A percentile compares a stretch with the other conserved stretches of the same genome.
Evolutionary conservation across 345 rosid species (phyloP).

Genomic region (Hirschfeldia incana): DNA sequence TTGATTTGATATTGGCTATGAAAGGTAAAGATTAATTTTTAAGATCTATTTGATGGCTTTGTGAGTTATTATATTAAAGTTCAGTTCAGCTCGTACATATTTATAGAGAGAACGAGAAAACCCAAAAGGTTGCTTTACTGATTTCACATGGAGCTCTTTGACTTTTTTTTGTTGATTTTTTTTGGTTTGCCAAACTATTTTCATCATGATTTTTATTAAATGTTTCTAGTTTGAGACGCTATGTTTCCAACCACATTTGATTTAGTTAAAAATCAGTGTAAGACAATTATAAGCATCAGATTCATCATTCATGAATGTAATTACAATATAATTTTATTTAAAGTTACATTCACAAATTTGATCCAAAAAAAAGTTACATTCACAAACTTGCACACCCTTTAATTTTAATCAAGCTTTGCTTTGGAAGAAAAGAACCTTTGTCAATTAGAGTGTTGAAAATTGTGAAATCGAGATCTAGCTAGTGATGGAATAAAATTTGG

Average conservation of each 20-base stretch:
- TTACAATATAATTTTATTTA: not conserved
- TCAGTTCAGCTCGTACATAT: slow-evolving; percentile 27
- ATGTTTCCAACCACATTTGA: slow-evolving; percentile 15
- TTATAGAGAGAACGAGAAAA: slow-evolving; percentile 29
- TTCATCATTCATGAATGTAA: not conserved
- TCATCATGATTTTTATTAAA: slow-evolving; percentile 10
- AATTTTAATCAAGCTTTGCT: not conserved
- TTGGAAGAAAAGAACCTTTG: not conserved
- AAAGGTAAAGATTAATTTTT: not conserved
- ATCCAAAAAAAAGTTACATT: not conserved
- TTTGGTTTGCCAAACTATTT: not conserved
- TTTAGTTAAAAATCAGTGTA: not conserved
- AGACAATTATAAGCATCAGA: not conserved
- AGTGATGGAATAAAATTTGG: not conserved
- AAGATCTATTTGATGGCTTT: slow-evolving; percentile 10
- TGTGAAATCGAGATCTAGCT: not conserved
- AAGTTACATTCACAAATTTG: not conserved
- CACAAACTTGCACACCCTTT: not conserved
- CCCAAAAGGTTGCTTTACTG: slow-evolving; percentile 21
- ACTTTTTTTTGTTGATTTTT: slow-evolving; percentile 26
- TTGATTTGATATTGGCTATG: slow-evolving; percentile 11
- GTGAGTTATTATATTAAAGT: slow-evolving; percentile 1
- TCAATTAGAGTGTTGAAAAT: not conserved
- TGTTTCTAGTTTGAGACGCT: slow-evolving; percentile 13
- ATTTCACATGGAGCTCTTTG: slow-evolving; percentile 44